Conservation (phyloP, 306 rosid genomes). For the Arachis hypogaea region DNA sequence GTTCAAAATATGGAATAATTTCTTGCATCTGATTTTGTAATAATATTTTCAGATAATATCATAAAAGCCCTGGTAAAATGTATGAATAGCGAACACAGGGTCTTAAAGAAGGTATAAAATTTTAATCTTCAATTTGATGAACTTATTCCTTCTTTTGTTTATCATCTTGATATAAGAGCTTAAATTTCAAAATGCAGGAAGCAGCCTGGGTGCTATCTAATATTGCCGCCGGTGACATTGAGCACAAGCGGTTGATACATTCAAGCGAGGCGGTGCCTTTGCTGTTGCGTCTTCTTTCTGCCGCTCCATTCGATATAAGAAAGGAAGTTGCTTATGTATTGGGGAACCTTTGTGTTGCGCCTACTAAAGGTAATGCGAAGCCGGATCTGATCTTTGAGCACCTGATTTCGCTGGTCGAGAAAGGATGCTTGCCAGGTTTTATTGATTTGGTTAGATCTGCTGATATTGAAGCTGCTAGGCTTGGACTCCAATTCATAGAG, state of each 20-base stretch:
- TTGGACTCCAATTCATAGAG: constrained; percentile 90
- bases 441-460: constrained; percentile 82
- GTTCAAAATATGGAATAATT: constrained; percentile 5
- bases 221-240: constrained; percentile 82
- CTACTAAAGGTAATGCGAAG: constrained; percentile 62
- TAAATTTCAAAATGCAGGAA: constrained; percentile 59
- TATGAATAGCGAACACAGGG: constrained; percentile 86
- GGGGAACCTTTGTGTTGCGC: constrained; percentile 88
- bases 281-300: constrained; percentile 69
- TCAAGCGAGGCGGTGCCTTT: constrained; percentile 67
- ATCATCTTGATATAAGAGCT: constrained; percentile 32
- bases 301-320: constrained; percentile 85
- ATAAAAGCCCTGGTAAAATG: constrained; percentile 73
- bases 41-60: constrained; percentile 64
- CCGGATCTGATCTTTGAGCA: constrained; percentile 74
- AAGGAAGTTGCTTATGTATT: constrained; percentile 91
- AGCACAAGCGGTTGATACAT: constrained; percentile 80
- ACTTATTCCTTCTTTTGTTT: constrained; percentile 27
- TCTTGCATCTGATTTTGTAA: constrained; percentile 4
- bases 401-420: constrained; percentile 71
- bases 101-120: constrained; percentile 76
- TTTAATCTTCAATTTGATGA: constrained; percentile 14
- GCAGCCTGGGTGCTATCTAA: constrained; percentile 96
- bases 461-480: constrained; percentile 88
- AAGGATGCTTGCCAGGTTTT: constrained; percentile 88